These are phyloP conservation scores for Tagetes erecta DNA, from an alignment of 129 eudicot species.

Conservation along the genomic window DNA sequence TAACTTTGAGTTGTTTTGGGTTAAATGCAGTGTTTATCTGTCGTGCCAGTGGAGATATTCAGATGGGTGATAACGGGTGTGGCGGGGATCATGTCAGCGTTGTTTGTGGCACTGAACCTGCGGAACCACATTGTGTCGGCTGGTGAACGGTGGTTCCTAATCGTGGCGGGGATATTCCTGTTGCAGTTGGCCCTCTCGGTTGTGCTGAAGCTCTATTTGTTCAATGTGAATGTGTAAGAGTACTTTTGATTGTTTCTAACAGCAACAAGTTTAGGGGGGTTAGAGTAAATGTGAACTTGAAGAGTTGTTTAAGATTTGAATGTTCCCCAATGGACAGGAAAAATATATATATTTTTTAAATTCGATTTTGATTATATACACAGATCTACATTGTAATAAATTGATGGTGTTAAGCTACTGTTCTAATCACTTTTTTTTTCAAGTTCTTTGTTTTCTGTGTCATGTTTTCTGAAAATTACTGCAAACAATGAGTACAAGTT, in stretches of 20 bases:
- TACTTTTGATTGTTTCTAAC: not conserved
- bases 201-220: conserved; percentile 77
- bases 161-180: conserved; percentile 85
- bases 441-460: not conserved
- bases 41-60: conserved; percentile 69
- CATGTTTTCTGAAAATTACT: too few relatives aligned
- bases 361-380: conserved; percentile 28
- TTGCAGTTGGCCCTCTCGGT: conserved; percentile 93
- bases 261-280: conserved; percentile 25
- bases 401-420: not conserved
- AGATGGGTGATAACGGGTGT: conserved; percentile 96
- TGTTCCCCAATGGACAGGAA: conserved; percentile 33
- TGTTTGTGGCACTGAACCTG: conserved; percentile 91
- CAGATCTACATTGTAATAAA: not conserved
- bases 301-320: conserved; percentile 16
- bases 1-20: not conserved
- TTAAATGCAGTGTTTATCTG: conserved; percentile 76
- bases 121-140: conserved; percentile 81
- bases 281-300: conserved; percentile 30
- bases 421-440: not conserved
- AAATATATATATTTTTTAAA: conserved; percentile 11
- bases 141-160: conserved; percentile 93
- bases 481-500: too few relatives aligned
- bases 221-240: conserved; percentile 53
- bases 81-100: conserved; percentile 94